Evolutionary conservation across 495 filamentous ascomycete species (phyloP).

Genomic region (Daldinia concentrica): DNA sequence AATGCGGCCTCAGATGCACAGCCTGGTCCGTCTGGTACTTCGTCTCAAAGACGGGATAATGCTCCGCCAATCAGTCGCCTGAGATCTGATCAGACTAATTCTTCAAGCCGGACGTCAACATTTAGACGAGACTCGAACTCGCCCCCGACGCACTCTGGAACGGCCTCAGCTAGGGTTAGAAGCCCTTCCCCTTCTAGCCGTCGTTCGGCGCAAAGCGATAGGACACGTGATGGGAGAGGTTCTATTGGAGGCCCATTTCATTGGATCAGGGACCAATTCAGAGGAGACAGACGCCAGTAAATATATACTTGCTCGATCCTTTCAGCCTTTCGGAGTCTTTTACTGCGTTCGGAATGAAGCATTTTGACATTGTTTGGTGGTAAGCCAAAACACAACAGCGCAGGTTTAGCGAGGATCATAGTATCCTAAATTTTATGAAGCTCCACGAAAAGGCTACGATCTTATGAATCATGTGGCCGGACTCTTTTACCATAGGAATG

Average conservation of each 20-base stretch:
- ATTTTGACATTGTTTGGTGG: neutral
- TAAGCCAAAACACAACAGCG: neutral
- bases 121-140: slow-evolving; percentile 33
- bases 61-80: slow-evolving; percentile 18
- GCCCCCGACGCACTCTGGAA: slow-evolving; percentile 25
- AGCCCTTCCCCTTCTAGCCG: slow-evolving; percentile 43
- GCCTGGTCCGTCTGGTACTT: neutral
- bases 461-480: slow-evolving; percentile 23
- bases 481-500: slow-evolving; percentile 18
- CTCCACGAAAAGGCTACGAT: slow-evolving; percentile 1
- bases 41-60: slow-evolving; percentile 20
- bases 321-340: neutral
- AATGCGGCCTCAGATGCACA: slow-evolving; percentile 25
- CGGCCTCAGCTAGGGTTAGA: slow-evolving; percentile 33
- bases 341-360: neutral
- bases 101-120: slow-evolving; percentile 15
- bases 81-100: slow-evolving; percentile 26
- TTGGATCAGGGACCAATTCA: slow-evolving; percentile 53
- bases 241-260: slow-evolving; percentile 45
- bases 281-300: slow-evolving; percentile 41
- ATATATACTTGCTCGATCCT: neutral
- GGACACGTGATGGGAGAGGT: slow-evolving; percentile 34
- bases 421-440: neutral
- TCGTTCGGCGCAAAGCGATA: slow-evolving; percentile 39
- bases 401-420: neutral